These are phyloP conservation scores for Zopfia rhizophila DNA, from an alignment of 2,329 filamentous ascomycete genomes.

Conservation along the genomic window DNA sequence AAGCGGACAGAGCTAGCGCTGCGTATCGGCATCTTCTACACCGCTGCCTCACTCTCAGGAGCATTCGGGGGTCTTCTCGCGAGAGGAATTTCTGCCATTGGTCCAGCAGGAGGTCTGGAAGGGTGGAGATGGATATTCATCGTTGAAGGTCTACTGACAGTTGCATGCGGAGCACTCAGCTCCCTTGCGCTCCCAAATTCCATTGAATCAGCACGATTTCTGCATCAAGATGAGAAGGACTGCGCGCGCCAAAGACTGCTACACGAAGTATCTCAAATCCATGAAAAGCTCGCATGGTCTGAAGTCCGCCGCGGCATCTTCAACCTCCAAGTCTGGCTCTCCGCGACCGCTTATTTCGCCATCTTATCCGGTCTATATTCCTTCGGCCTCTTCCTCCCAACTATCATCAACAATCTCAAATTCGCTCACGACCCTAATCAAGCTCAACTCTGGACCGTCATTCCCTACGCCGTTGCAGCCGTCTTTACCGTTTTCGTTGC, in stretches of 20 bases:
- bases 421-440: conserved; percentile 66
- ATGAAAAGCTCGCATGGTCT: conserved; percentile 67
- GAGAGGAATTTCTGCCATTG: conserved; percentile 70
- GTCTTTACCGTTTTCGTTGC: conserved; percentile 64
- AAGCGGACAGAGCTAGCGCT: conserved; percentile 68
- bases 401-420: conserved; percentile 69
- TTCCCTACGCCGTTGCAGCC: conserved; percentile 70
- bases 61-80: conserved; percentile 73
- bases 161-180: conserved; percentile 63
- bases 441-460: conserved; percentile 71
- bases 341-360: conserved; percentile 69
- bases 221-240: conserved; percentile 63
- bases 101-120: conserved; percentile 62
- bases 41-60: conserved; percentile 71
- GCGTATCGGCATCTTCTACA: conserved; percentile 75
- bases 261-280: conserved; percentile 44
- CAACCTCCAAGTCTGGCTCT: conserved; percentile 71
- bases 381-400: conserved; percentile 73
- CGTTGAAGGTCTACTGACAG: conserved; percentile 67
- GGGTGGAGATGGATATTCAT: conserved; percentile 73
- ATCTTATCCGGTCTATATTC: conserved; percentile 69
- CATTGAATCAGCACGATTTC: conserved; percentile 64
- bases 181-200: conserved; percentile 67
- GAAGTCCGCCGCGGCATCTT: conserved; percentile 71
- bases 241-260: conserved; percentile 60